A percentile compares a stretch with the other conserved stretches of the same genome.
These are phyloP conservation scores for Sutorius australiensis DNA, from an alignment of 768 basidiomycete species.

Conservation along the genomic window DNA sequence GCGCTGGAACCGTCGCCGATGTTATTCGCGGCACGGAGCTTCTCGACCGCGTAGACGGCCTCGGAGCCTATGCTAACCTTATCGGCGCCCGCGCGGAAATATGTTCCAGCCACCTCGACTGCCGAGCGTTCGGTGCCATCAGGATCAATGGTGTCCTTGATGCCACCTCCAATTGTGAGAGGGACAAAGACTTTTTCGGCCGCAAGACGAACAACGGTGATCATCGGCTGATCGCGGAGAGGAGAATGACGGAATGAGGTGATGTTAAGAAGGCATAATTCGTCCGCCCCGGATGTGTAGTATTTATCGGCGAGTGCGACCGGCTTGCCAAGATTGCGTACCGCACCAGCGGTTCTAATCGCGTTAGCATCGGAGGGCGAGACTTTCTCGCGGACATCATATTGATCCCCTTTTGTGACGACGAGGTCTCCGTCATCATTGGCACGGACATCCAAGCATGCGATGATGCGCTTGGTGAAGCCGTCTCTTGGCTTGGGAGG, in stretches of 20 bases:
- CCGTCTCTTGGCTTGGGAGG: constrained; percentile 50
- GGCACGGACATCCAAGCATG: constrained; percentile 95
- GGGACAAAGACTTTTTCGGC: constrained; percentile 92
- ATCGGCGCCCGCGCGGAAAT: constrained; percentile 97
- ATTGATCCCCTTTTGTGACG: constrained; percentile 99
- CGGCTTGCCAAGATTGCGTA: constrained; percentile 97
- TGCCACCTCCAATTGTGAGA: constrained; percentile 97
- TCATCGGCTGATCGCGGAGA: constrained; percentile 95
- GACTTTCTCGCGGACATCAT: constrained; percentile 89
- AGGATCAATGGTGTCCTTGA: constrained; percentile 93
- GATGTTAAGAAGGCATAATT: constrained; percentile 97
- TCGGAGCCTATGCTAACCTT: constrained; percentile 98
- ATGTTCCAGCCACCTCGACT: constrained; percentile 90
- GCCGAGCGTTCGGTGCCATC: constrained; percentile 87
- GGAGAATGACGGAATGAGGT: constrained; percentile 98
- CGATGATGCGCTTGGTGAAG: constrained; percentile 91
- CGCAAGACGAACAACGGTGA: constrained; percentile 87
- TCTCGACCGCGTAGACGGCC: constrained; percentile 92
- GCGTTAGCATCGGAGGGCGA: constrained; percentile 23
- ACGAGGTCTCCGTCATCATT: constrained; percentile 97
- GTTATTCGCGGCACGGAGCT: constrained; percentile 49
- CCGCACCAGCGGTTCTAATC: constrained; percentile 60
- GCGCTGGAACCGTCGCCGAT: constrained; percentile 71
- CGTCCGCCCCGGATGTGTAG: constrained; percentile 87
- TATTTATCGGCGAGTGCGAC: constrained; percentile 87